Percentiles rank a stretch among this genome's conserved stretches.
These are phyloP conservation scores for Lojkania enalia DNA, from an alignment of 2,329 filamentous ascomycete species.

Conservation along the genomic window DNA sequence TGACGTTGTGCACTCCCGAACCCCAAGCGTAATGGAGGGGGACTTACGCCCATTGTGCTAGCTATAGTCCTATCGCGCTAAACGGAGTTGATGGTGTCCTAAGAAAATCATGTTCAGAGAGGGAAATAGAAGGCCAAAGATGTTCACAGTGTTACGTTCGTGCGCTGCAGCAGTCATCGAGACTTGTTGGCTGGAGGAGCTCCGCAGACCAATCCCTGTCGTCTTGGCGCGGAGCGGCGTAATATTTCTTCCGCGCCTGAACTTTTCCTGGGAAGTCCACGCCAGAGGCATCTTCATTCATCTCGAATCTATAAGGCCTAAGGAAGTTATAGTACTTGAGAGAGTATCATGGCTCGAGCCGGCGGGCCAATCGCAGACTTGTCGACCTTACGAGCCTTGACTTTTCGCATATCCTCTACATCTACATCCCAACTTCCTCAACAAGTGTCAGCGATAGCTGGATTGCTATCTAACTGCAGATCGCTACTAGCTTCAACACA, in stretches of 20 bases:
- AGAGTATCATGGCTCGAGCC: neutral
- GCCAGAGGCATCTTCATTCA: too few relatives aligned
- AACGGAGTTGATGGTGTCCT: slow-evolving; percentile 18
- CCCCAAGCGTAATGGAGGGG: slow-evolving; percentile 1
- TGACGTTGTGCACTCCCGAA: slow-evolving; percentile 36
- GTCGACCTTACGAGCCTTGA: slow-evolving; percentile 52
- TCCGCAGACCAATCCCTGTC: too few relatives aligned
- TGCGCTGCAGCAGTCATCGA: too few relatives aligned
- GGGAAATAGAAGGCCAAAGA: slow-evolving; percentile 24
- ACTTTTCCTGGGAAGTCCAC: too few relatives aligned
- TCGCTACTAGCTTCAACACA: slow-evolving; percentile 65
- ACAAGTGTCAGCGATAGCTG: slow-evolving; percentile 69
- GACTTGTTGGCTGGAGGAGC: too few relatives aligned
- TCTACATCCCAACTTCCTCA: slow-evolving; percentile 73
- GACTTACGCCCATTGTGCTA: slow-evolving; percentile 42
- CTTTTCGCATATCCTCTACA: slow-evolving; percentile 71
- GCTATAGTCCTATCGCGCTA: slow-evolving; percentile 33
- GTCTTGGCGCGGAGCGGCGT: too few relatives aligned
- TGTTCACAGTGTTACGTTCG: slow-evolving; percentile 17
- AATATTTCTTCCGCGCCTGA: too few relatives aligned
- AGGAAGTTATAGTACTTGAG: too few relatives aligned
- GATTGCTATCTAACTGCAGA: slow-evolving; percentile 58
- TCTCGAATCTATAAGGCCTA: too few relatives aligned
- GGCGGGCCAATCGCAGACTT: slow-evolving; percentile 22
- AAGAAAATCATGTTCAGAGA: slow-evolving; percentile 37